phyloP scores from a whole-genome alignment of 495 filamentous ascomycete species.

The Polyplosphaeria fusca region DNA sequence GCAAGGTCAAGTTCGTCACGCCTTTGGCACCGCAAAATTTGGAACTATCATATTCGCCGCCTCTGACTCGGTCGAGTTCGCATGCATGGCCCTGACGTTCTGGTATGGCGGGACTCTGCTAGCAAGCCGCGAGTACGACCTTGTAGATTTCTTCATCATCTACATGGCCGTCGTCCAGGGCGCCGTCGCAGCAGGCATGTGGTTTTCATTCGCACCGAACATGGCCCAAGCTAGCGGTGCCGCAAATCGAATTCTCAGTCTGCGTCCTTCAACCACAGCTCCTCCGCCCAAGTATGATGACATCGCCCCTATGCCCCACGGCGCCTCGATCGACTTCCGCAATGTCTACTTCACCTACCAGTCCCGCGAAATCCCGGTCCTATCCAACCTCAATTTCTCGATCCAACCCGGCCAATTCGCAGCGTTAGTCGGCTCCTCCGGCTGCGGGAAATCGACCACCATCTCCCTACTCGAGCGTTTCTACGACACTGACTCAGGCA shows the following conservation, averaged over 20 bases:
- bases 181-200: slow-evolving; percentile 32
- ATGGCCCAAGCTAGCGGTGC: slow-evolving; percentile 33
- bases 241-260: slow-evolving; percentile 31
- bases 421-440: slow-evolving; percentile 76
- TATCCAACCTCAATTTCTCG: slow-evolving; percentile 66
- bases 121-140: slow-evolving; percentile 30
- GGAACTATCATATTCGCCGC: slow-evolving; percentile 33
- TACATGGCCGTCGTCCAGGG: slow-evolving; percentile 37
- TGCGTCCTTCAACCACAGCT: slow-evolving; percentile 12
- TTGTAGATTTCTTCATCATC: slow-evolving; percentile 34
- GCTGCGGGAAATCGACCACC: slow-evolving; percentile 81
- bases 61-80: slow-evolving; percentile 33
- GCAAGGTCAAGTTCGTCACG: slow-evolving; percentile 22
- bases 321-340: slow-evolving; percentile 60
- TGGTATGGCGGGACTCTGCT: slow-evolving; percentile 38
- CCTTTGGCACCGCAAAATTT: slow-evolving; percentile 27
- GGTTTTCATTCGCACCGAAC: slow-evolving; percentile 34
- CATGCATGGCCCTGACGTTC: slow-evolving; percentile 33
- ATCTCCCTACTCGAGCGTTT: slow-evolving; percentile 80
- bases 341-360: slow-evolving; percentile 65
- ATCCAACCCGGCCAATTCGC: slow-evolving; percentile 75
- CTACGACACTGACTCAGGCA: slow-evolving; percentile 48
- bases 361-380: slow-evolving; percentile 49
- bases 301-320: neutral
- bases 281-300: slow-evolving; percentile 3